phyloP scores from a whole-genome alignment of 805 yeast species.

The Ogataea kodamae region DNA sequence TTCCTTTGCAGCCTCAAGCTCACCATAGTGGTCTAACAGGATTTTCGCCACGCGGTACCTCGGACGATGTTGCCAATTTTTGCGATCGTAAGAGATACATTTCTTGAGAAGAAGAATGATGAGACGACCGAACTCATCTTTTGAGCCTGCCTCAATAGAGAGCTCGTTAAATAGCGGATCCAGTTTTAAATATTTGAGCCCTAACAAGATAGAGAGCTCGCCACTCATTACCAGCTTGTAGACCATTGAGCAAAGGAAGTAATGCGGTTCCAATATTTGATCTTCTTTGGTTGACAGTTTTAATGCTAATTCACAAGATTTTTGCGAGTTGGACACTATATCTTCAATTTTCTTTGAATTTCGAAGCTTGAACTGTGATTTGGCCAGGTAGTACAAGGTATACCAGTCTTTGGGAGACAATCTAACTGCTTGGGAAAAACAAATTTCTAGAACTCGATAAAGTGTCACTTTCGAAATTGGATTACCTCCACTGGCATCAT shows the following conservation, averaged over 20 bases:
- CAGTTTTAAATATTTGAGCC: slow-evolving; percentile 36
- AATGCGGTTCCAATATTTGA: slow-evolving; percentile 74
- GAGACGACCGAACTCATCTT: slow-evolving; percentile 35
- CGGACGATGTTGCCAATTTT: slow-evolving; percentile 91
- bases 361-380: slow-evolving; percentile 51
- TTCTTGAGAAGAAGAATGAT: slow-evolving; percentile 46
- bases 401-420: slow-evolving; percentile 55
- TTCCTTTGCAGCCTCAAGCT: slow-evolving; percentile 51
- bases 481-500: neutral
- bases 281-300: slow-evolving; percentile 43
- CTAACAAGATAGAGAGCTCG: slow-evolving; percentile 36
- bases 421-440: slow-evolving; percentile 46
- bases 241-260: slow-evolving; percentile 52
- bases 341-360: slow-evolving; percentile 12
- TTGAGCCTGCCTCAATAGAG: slow-evolving; percentile 13
- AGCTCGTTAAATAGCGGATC: slow-evolving; percentile 33
- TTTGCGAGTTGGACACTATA: slow-evolving; percentile 41
- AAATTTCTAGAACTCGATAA: slow-evolving; percentile 36
- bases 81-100: slow-evolving; percentile 61
- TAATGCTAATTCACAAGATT: slow-evolving; percentile 44
- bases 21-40: slow-evolving; percentile 49
- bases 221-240: slow-evolving; percentile 51
- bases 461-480: slow-evolving; percentile 12
- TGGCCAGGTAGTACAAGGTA: slow-evolving; percentile 53
- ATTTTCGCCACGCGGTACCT: slow-evolving; percentile 67